Percentiles rank a stretch among this genome's conserved stretches.
Evolutionary conservation across 1,284 basidiomycete genomes (phyloP).

Genomic region (Naganishia sp.): DNA sequence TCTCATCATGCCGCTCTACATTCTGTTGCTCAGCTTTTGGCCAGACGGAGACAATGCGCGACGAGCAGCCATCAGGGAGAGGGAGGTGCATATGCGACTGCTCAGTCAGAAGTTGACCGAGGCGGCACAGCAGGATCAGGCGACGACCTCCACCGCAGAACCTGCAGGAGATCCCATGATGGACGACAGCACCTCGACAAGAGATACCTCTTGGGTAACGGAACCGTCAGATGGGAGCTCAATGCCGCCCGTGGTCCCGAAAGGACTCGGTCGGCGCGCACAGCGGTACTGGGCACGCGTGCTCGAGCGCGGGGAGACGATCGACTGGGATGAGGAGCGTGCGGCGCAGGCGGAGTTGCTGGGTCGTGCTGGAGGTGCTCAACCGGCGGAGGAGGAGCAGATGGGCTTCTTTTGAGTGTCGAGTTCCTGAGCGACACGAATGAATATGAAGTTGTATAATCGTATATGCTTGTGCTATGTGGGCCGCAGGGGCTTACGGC

Average conservation of each 20-base stretch:
- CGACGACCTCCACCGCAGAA: background rate
- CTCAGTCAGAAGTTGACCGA: conserved; percentile 31
- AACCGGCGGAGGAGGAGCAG: conserved; percentile 3
- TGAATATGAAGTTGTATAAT: background rate
- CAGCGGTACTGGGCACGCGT: conserved; percentile 27
- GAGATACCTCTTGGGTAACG: background rate
- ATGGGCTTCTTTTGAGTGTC: conserved; percentile 17
- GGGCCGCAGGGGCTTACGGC: too few relatives aligned
- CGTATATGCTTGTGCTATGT: background rate
- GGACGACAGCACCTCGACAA: background rate
- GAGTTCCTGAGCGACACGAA: background rate
- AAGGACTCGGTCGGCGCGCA: conserved; percentile 3
- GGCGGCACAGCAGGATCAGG: conserved; percentile 5
- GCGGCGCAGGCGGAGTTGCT: conserved; percentile 31
- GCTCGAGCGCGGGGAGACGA: conserved; percentile 15
- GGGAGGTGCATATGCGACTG: conserved; percentile 33
- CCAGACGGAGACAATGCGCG: conserved; percentile 27
- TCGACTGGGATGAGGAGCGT: conserved; percentile 34
- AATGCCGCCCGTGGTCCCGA: conserved; percentile 12
- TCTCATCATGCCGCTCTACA: conserved; percentile 22
- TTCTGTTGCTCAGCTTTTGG: conserved; percentile 15
- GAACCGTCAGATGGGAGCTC: background rate
- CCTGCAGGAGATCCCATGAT: background rate
- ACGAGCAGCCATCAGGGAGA: conserved; percentile 23
- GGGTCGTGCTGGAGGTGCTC: conserved; percentile 8